A percentile compares a stretch with the other conserved stretches of the same genome.
phyloP scores from a whole-genome alignment of 192 early-diverging fungal species.

The Coemansia sp. region DNA sequence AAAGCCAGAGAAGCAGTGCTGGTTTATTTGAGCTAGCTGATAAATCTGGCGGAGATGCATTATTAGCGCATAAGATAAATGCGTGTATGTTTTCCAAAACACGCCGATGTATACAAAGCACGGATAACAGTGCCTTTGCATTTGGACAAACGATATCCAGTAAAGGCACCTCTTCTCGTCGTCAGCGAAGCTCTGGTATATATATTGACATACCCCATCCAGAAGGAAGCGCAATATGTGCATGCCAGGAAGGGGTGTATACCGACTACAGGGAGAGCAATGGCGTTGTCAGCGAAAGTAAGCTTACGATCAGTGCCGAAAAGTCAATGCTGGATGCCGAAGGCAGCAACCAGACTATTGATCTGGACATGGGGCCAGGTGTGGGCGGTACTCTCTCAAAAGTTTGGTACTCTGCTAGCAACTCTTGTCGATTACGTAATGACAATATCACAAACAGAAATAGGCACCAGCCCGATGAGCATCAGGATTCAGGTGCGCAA shows the following conservation, averaged over 20 bases:
- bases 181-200: background rate
- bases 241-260: background rate
- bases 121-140: too few relatives aligned
- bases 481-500: background rate
- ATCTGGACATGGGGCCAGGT: too few relatives aligned
- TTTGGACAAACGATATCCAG: too few relatives aligned
- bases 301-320: too few relatives aligned
- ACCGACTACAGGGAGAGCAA: background rate
- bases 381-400: background rate
- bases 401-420: background rate
- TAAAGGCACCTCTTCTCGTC: background rate
- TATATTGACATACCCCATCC: constrained; percentile 10
- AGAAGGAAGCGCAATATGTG: background rate
- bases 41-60: background rate
- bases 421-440: background rate
- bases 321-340: too few relatives aligned
- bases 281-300: background rate
- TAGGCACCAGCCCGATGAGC: background rate
- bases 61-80: background rate
- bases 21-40: background rate
- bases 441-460: background rate
- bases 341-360: too few relatives aligned
- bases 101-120: background rate
- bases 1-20: background rate
- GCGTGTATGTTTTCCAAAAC: background rate